Percentiles rank a stretch among this genome's conserved stretches.
These are phyloP conservation scores for Catenaria anguillulae DNA, from an alignment of 371 early-diverging fungal species.

Conservation along the genomic window DNA sequence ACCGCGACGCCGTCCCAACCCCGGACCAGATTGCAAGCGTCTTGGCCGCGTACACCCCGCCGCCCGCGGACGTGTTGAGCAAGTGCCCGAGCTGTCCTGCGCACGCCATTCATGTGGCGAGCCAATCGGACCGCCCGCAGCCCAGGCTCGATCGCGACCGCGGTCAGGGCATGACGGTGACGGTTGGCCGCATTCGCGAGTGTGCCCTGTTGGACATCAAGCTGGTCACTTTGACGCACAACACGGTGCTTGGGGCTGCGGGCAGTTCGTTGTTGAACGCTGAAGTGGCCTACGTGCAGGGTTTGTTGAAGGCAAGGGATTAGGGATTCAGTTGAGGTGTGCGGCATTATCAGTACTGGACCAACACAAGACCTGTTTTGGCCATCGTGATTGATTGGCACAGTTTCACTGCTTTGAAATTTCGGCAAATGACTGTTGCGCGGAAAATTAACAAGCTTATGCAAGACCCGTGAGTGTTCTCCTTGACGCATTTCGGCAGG, in stretches of 20 bases:
- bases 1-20: constrained; percentile 33
- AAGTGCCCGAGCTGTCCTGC: constrained; percentile 36
- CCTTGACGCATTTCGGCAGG: no score
- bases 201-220: constrained; percentile 78
- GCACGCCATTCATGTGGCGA: constrained; percentile 55
- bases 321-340: no score
- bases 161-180: constrained; percentile 72
- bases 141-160: constrained; percentile 79
- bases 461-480: no score
- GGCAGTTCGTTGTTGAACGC: constrained; percentile 88
- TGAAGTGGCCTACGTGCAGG: constrained; percentile 75
- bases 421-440: no score
- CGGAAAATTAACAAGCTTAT: no score
- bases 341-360: no score
- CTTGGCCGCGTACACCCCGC: constrained; percentile 52
- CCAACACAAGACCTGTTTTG: no score
- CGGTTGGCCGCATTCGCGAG: constrained; percentile 71
- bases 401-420: no score
- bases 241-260: constrained; percentile 92
- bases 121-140: constrained; percentile 71
- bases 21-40: constrained; percentile 48
- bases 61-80: constrained; percentile 55
- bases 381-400: no score
- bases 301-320: no score
- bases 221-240: constrained; percentile 79